Conservation (phyloP, 192 early-diverging fungal genomes). For the Physocladia obscura region DNA sequence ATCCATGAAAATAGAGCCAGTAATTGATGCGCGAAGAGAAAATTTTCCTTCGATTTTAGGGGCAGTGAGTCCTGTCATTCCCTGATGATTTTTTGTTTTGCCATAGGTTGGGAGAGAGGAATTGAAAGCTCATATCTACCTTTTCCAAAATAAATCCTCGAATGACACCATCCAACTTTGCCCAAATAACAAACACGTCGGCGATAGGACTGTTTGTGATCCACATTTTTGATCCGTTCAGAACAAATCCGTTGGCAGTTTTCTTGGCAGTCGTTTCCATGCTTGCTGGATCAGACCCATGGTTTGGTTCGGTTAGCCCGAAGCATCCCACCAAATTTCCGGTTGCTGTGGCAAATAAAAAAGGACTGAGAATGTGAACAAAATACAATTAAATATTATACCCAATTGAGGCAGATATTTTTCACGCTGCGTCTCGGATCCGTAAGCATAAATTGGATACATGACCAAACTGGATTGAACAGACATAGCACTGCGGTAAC, state of each 20-base stretch:
- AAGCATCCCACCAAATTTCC: conserved; percentile 90
- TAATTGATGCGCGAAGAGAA: conserved; percentile 88
- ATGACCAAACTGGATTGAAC: conserved; percentile 98
- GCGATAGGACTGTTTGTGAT: conserved; percentile 98
- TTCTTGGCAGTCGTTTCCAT: conserved; percentile 90
- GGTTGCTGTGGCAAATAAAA: conserved; percentile 53
- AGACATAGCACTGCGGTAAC: conserved; percentile 97
- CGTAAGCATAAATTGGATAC: conserved; percentile 96
- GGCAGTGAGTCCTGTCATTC: conserved; percentile 86
- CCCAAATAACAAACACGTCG: conserved; percentile 96
- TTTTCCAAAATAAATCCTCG: conserved; percentile 94
- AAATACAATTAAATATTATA: too few species aligned
- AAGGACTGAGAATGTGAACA: neutral
- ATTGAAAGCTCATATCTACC: conserved; percentile 47
- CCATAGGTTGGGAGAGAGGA: neutral
- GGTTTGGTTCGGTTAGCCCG: conserved; percentile 97
- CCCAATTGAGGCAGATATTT: conserved; percentile 88
- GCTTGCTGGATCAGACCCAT: conserved; percentile 88
- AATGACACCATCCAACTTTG: conserved; percentile 82
- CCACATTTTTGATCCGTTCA: conserved; percentile 96
- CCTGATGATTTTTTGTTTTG: conserved; percentile 33
- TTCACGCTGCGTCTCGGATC: conserved; percentile 80
- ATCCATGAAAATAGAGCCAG: conserved; percentile 99
- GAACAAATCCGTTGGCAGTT: conserved; percentile 65
- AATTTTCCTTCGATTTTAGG: conserved; percentile 95